Evolutionary conservation across 441 rosid species (phyloP), one percentile per base, ranked within the genome.

Genomic region (Corymbia calophylla): DNA sequence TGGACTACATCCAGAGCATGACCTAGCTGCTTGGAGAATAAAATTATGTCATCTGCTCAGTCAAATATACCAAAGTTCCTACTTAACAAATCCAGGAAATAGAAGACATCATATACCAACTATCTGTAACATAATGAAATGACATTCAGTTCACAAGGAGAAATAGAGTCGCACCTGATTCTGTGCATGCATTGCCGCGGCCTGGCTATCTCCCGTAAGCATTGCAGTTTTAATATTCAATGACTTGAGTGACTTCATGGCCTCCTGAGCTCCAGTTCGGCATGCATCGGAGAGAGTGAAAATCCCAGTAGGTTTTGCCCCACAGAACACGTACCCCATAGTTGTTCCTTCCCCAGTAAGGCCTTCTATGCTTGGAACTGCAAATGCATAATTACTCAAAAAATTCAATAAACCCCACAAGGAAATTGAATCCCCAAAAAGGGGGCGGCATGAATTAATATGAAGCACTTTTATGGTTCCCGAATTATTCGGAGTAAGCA

Each of bases 161-260:
- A 15, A 53, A 3, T 51, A 1, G 35, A 32, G 35, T 90, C 48
- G 89, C 54, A 95, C 99, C 97, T 96, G 95, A 92, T 94, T 93
- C 88, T 98, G 98, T 32, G 95, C 95, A 86, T 95, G 92, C 92
- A 93, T 91, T 73, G 99, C 99, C 0, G 96, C 92, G 6, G 90
- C 95, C 90, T 94, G 92, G 91, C 93, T 93, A 91, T 98, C 99
- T 89, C 99, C 99, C 0, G 99, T 97, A 51, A 98, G 95, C 97
- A 98, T 96, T 17, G 95, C 98, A 8, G 97, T 92, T 92, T 91
- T 95, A 68, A 98, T 94, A 27, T 92, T 94, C 68, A 96, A 39
- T 53, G 90, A 91, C 86, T 95, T 96, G 17, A 98, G 95, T 58
- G 95, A 93, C 17, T 77, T 53, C 39, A 97, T 86, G 18, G 99